Base-by-base conservation (phyloP, 2,329 filamentous ascomycete species). In the Epicoccum sorghinum region DNA sequence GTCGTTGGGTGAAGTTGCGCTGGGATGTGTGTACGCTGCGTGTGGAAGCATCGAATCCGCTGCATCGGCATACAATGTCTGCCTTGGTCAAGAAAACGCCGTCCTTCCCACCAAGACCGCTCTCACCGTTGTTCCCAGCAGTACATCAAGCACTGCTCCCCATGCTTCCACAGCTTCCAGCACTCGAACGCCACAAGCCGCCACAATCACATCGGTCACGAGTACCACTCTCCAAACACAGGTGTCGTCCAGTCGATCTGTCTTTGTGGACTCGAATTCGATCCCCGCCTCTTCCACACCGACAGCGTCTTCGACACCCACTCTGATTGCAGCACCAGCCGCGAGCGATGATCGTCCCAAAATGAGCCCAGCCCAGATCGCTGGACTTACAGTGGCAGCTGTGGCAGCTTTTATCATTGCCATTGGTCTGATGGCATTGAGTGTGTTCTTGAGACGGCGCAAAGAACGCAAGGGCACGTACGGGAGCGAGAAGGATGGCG, bases 321-420 rank as follows among this genome's bases (percentile, higher is more conserved):
- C 57, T 9, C 42, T 57, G 22, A 47, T 48, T 14, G 48, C 40
- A 60, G 49, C 33, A 46, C 58, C 38, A 33, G 51, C 63, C 25
- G 51, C 47, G 37, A 47, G 61, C 14, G 40, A 58, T 27, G 52
- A 66, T 12, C 46, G 59, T 12, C 63, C 66, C 6, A 67, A 57
- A 38, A 70, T 76, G 67, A 73, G 62, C 14, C 69, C 73, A 18
- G 71, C 73, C 22, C 73, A 76, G 57, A 76, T 76, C 49, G 70
- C 69, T 8, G 74, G 74, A 5, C 62, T 76, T 12, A 66, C 71
- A 7, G 69, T 76, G 35, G 74, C 73, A 30, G 72, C 68, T 7
- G 69, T 67, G 7, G 69, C 73, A 43, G 65, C 72, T 4, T 72
- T 76, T 41, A 66, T 73, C 25, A 58, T 75, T 47, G 71, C 72